phyloP scores from a whole-genome alignment of 192 early-diverging fungal genomes.

The Coemansia sp. region DNA sequence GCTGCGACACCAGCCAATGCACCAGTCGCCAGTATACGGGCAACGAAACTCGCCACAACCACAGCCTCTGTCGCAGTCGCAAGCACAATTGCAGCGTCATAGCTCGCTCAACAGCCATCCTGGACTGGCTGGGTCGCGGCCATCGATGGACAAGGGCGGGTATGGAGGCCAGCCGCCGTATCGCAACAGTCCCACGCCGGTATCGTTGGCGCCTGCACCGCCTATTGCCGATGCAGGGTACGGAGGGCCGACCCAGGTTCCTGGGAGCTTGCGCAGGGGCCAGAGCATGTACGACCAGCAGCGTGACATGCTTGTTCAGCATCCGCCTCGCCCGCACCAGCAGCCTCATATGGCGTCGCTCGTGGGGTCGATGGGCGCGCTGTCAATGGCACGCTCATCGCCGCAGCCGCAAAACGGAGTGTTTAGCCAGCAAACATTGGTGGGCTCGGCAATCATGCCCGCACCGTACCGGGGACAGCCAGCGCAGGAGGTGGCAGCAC shows the following conservation, averaged over 20 bases:
- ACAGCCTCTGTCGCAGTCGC: slow-evolving; percentile 18
- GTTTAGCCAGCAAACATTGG: slow-evolving; percentile 6
- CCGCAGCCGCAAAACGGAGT: not conserved
- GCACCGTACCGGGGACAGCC: slow-evolving; percentile 8
- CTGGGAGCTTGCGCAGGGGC: slow-evolving; percentile 2
- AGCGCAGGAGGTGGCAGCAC: not conserved
- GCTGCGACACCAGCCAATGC: slow-evolving; percentile 14
- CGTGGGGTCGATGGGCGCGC: slow-evolving; percentile 36
- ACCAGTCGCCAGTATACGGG: slow-evolving; percentile 18
- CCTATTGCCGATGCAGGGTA: not conserved
- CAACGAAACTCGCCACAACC: slow-evolving; percentile 24
- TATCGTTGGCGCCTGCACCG: not conserved
- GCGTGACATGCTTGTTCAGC: slow-evolving; percentile 10
- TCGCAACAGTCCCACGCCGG: slow-evolving; percentile 7
- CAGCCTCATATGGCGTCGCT: slow-evolving; percentile 24
- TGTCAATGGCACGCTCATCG: slow-evolving; percentile 14
- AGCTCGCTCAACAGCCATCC: slow-evolving; percentile 5
- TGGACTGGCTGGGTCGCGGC: not conserved
- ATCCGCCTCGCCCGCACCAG: slow-evolving; percentile 3
- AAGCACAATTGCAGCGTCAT: slow-evolving; percentile 29
- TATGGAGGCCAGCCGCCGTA: not conserved
- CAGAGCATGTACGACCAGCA: slow-evolving; percentile 5
- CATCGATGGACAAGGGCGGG: not conserved
- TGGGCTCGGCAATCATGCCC: slow-evolving; percentile 11
- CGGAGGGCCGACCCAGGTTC: not conserved